Percentiles rank a stretch among this genome's conserved stretches.
These are phyloP conservation scores for Cercospora brassicicola DNA, from an alignment of 2,329 filamentous ascomycete species.

Conservation along the genomic window DNA sequence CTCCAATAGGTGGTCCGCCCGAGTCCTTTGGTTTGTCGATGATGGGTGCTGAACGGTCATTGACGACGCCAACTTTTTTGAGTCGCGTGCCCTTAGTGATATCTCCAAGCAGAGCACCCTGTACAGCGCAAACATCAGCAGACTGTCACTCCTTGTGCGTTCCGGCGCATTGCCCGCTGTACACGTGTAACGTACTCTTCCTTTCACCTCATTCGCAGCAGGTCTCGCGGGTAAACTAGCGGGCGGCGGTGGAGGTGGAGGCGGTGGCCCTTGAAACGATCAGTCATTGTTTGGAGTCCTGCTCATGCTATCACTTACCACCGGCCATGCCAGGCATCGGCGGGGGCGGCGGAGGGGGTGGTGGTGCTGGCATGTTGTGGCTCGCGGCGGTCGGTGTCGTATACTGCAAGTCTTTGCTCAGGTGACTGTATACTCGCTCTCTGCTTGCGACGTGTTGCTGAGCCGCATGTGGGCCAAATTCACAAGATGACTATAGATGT, in stretches of 20 bases:
- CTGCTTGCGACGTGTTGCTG: background rate
- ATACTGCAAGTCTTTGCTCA: background rate
- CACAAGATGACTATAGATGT: background rate
- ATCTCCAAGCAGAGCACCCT: constrained; percentile 85
- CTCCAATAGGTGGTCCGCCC: constrained; percentile 62
- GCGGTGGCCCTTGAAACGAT: constrained; percentile 23
- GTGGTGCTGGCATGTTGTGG: constrained; percentile 51
- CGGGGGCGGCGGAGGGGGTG: constrained; percentile 66
- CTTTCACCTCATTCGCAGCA: constrained; percentile 55
- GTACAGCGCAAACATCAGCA: constrained; percentile 18
- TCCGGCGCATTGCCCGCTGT: background rate
- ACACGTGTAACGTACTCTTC: constrained; percentile 58
- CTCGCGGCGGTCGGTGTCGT: background rate
- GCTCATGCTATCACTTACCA: constrained; percentile 43
- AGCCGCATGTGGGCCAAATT: background rate
- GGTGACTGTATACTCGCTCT: background rate
- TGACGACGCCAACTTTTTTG: constrained; percentile 79
- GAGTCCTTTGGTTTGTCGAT: constrained; percentile 58
- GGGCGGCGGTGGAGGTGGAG: constrained; percentile 53
- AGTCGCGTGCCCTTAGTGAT: constrained; percentile 78
- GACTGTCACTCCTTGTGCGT: background rate
- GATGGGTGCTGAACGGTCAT: constrained; percentile 69
- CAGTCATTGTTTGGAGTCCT: constrained; percentile 6
- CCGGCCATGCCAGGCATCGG: constrained; percentile 59
- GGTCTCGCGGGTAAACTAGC: constrained; percentile 57